Conservation (phyloP, 2,329 filamentous ascomycete species). For the Ophiognomonia clavigignenti-juglandacearum region DNA sequence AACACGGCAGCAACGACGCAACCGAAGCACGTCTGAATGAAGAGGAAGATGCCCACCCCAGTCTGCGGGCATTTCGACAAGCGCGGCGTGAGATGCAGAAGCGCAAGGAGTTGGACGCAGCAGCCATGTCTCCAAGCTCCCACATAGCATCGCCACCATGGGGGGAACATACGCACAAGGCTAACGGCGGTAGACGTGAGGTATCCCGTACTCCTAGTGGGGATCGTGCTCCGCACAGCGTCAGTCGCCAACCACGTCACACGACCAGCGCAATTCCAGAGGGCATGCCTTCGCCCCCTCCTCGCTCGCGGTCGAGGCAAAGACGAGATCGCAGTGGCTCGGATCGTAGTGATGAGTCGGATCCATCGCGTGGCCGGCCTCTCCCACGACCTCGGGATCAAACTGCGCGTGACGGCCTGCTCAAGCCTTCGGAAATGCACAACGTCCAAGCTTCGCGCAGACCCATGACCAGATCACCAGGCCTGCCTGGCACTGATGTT, state of each 20-base stretch:
- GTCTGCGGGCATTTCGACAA: conserved; percentile 52
- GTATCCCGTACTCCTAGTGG: conserved; percentile 32
- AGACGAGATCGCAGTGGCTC: conserved; percentile 53
- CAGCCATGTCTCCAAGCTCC: conserved; percentile 28
- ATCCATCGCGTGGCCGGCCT: conserved; percentile 34
- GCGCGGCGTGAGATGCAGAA: conserved; percentile 52
- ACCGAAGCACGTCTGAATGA: conserved; percentile 22
- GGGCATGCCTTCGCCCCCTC: conserved; percentile 20
- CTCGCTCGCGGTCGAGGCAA: conserved; percentile 25
- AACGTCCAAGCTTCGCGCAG: conserved; percentile 24
- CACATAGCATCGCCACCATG: not conserved
- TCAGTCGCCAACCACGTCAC: conserved; percentile 39
- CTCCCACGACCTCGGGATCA: conserved; percentile 33
- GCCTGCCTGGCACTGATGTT: conserved; percentile 44
- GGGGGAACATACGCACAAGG: not conserved
- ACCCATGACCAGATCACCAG: conserved; percentile 37
- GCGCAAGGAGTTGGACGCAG: conserved; percentile 48
- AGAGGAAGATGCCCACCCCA: conserved; percentile 40
- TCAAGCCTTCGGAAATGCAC: conserved; percentile 15
- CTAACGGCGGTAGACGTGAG: conserved; percentile 15
- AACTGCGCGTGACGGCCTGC: conserved; percentile 32
- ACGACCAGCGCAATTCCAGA: conserved; percentile 37
- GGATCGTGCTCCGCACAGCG: conserved; percentile 33
- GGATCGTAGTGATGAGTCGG: conserved; percentile 43
- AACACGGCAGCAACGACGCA: conserved; percentile 48